These are phyloP conservation scores for Conidiobolus incongruus DNA, from an alignment of 371 early-diverging fungal genomes.

Conservation along the genomic window DNA sequence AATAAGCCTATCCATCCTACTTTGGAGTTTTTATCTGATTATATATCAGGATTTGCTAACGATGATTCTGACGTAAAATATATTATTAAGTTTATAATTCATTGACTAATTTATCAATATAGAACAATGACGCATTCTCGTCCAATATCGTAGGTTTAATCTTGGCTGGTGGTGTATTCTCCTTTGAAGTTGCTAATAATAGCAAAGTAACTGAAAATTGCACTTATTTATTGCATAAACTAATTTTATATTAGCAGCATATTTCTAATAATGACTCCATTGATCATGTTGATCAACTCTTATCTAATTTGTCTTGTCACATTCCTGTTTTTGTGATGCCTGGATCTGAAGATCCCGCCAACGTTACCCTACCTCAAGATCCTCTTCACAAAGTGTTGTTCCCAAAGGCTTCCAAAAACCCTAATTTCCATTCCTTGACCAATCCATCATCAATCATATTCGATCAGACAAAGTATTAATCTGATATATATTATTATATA, in stretches of 20 bases:
- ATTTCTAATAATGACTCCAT: slow-evolving; percentile 10
- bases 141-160: neutral
- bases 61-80: neutral
- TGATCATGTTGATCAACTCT: slow-evolving; percentile 20
- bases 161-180: neutral
- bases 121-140: too few species aligned
- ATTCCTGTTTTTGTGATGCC: slow-evolving; percentile 67
- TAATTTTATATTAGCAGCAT: too few species aligned
- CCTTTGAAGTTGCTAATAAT: neutral
- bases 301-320: slow-evolving; percentile 32
- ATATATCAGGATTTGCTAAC: neutral
- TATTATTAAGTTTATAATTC: too few species aligned
- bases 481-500: neutral
- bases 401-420: slow-evolving; percentile 19
- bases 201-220: too few species aligned
- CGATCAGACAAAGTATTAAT: slow-evolving; percentile 24
- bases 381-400: slow-evolving; percentile 51
- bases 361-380: slow-evolving; percentile 62
- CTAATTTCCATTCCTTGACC: slow-evolving; percentile 36
- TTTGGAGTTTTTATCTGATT: neutral
- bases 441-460: slow-evolving; percentile 55
- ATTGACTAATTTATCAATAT: too few species aligned
- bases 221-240: too few species aligned
- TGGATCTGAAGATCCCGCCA: slow-evolving; percentile 58
- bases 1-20: neutral